Percentiles rank a stretch among this genome's conserved stretches.
Conservation (phyloP, 164 flowering plant species). For the Sedum album region DNA sequence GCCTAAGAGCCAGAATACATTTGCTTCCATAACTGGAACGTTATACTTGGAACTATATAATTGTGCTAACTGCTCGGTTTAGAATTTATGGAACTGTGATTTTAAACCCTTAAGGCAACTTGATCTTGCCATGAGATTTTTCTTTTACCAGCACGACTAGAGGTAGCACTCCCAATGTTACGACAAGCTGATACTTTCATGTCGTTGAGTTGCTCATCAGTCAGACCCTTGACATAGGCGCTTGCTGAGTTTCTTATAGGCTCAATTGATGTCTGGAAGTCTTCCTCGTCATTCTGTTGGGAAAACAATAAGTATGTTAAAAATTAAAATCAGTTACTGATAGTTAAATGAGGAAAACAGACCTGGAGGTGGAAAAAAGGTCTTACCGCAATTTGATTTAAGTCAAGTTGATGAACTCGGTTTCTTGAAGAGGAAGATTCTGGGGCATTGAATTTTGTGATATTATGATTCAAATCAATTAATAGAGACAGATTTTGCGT, state of each 20-base stretch:
- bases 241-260: conserved; percentile 25
- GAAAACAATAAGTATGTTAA: background rate
- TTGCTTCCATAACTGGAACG: background rate
- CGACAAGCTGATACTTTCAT: conserved; percentile 41
- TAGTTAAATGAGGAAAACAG: background rate
- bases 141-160: conserved; percentile 45
- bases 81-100: background rate
- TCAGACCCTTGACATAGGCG: conserved; percentile 14
- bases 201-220: conserved; percentile 27
- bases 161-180: conserved; percentile 29
- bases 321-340: conserved; percentile 6
- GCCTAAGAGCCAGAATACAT: background rate
- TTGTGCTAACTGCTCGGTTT: too few species aligned
- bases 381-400: conserved; percentile 65
- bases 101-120: conserved; percentile 71
- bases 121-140: conserved; percentile 92
- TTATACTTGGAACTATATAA: background rate
- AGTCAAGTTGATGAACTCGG: conserved; percentile 37
- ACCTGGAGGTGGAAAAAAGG: too few species aligned
- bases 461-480: conserved; percentile 19
- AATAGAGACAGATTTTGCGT: background rate
- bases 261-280: conserved; percentile 23
- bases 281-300: conserved; percentile 44
- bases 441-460: background rate
- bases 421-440: conserved; percentile 4